These are phyloP conservation scores for Sanghuangporus sanghuang DNA, from an alignment of 1,284 basidiomycete genomes.

Conservation along the genomic window DNA sequence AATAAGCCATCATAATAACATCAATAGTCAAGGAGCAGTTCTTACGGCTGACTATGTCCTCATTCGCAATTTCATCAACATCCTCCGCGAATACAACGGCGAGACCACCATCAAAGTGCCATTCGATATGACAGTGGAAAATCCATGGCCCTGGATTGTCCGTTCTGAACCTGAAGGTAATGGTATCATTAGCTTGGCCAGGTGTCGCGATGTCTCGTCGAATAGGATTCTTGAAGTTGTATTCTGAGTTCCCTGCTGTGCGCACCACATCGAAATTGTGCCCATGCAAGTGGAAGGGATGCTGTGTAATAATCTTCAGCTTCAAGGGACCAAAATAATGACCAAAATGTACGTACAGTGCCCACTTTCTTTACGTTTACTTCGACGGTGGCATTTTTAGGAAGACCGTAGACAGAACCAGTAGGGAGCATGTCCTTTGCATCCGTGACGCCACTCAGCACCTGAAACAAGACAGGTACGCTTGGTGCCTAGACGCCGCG, in stretches of 20 bases:
- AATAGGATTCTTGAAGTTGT: constrained; percentile 37
- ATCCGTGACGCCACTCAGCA: constrained; percentile 23
- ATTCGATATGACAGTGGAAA: constrained; percentile 17
- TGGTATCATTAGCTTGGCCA: constrained; percentile 25
- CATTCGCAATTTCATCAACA: constrained; percentile 21
- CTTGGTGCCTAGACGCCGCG: constrained; percentile 23
- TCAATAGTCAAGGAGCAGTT: neutral
- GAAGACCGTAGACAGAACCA: constrained; percentile 23
- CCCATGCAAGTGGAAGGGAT: constrained; percentile 33
- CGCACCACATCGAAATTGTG: constrained; percentile 33
- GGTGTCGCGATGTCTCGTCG: constrained; percentile 30
- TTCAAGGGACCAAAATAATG: neutral
- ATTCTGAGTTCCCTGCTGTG: constrained; percentile 23
- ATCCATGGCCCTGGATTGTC: constrained; percentile 29
- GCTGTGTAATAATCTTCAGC: constrained; percentile 21
- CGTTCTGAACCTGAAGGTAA: constrained; percentile 31
- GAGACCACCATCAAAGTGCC: constrained; percentile 33
- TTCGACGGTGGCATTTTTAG: constrained; percentile 22
- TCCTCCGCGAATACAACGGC: constrained; percentile 38
- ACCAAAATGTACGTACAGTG: constrained; percentile 25
- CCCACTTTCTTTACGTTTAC: constrained; percentile 21
- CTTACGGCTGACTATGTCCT: constrained; percentile 24
- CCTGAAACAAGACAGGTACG: constrained; percentile 27
- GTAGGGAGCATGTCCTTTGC: constrained; percentile 22
- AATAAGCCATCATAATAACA: neutral